Percentiles rank a stretch among this genome's conserved stretches.
Conservation (phyloP, 2,329 filamentous ascomycete genomes). For the Nemania sp. region DNA sequence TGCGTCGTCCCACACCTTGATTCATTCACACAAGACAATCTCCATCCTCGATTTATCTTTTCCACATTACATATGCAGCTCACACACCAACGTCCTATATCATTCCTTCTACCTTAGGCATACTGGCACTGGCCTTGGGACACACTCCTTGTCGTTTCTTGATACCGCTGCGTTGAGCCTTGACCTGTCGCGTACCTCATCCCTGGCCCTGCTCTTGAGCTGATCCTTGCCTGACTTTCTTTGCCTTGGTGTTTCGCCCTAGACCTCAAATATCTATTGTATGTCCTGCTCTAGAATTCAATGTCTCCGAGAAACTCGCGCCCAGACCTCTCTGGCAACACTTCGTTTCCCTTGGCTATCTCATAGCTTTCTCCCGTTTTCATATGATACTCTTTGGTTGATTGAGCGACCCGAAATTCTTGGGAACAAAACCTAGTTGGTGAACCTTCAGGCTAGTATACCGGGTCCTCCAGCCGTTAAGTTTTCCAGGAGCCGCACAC, state of each 20-base stretch:
- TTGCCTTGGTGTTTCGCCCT: conserved; percentile 38
- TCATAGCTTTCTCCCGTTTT: too few species aligned
- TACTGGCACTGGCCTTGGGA: conserved; percentile 23
- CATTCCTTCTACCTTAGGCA: conserved; percentile 7
- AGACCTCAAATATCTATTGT: conserved; percentile 41
- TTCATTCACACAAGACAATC: conserved; percentile 40
- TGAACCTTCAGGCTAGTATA: conserved; percentile 43
- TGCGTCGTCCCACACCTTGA: conserved; percentile 50
- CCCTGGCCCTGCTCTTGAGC: conserved; percentile 31
- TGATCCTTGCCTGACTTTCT: conserved; percentile 38
- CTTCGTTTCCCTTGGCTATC: conserved; percentile 33
- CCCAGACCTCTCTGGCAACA: conserved; percentile 35
- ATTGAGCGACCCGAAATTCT: conserved; percentile 32
- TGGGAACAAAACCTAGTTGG: conserved; percentile 41
- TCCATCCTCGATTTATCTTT: conserved; percentile 36
- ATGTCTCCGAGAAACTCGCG: conserved; percentile 32
- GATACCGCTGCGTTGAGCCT: conserved; percentile 32
- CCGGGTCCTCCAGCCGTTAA: too few species aligned
- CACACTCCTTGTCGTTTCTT: conserved; percentile 23
- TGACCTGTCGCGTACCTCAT: conserved; percentile 31
- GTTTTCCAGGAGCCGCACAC: too few species aligned
- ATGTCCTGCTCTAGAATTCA: conserved; percentile 24
- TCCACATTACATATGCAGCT: conserved; percentile 30
- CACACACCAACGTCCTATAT: conserved; percentile 6
- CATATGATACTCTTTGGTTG: conserved; percentile 28